Base-by-base conservation (phyloP, 768 basidiomycete species). In the Russula griseocarnosa region DNA sequence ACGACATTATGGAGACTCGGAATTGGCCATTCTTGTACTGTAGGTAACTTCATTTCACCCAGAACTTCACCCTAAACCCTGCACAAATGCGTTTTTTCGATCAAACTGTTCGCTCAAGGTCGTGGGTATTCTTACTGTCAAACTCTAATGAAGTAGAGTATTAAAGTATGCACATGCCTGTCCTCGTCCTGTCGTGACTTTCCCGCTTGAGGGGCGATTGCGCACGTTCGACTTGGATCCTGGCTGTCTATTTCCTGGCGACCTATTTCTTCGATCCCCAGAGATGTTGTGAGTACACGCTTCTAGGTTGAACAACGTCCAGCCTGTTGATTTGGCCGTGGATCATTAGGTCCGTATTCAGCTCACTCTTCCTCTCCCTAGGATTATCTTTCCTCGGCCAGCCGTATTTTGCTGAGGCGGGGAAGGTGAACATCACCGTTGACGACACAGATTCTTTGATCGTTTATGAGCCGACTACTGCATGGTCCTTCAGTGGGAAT, bases 351-450 rank as follows among this genome's bases (percentile, higher is more conserved):
- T 16, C 34, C 11, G 13, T 50, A 26, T 24, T 44, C 30, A 24
- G 22, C 28, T 14, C 47, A 16, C 13, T 50, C 9, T 34, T 26
- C 10, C 46, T 22, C 20, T 22, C 44, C 44, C n/a, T n/a, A 10
- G 22, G n/a, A 10, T 13, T 24, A 1, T n/a, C 46, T 22, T 11
- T 24, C 11, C 46, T 47, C n/a, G 22, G 36, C 13, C 11, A 9
- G 22, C 51, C 7, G 30, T 22, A 11, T 16, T 22, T 49, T 18
- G 60, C 30, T 16, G 24, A 30, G 14, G 57, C 64, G 38, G 46
- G 56, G 26, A 22, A 51, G 14, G 53, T 53, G 38, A 67, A 59
- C 32, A 59, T 59, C 14, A 62, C 63, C 22, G 57, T 66, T 11
- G 60, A 66, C 40, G 64, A 66, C 38, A 46, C 44, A 7, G 56